Conservation (phyloP, 352 stramenopile genomes). For the Globisporangium perplexum region DNA sequence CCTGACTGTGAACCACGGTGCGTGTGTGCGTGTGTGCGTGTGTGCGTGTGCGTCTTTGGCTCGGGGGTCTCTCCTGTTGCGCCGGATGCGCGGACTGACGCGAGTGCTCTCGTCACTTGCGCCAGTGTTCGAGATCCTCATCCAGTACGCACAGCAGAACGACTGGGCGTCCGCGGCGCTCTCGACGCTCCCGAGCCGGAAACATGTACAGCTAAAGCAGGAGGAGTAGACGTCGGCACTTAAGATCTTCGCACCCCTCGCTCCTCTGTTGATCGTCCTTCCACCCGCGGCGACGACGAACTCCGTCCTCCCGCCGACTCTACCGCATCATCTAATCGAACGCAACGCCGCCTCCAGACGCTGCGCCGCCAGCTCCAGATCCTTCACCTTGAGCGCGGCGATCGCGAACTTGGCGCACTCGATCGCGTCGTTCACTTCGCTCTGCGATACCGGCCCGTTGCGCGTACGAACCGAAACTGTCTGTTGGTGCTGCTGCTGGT, state of each 20-base stretch:
- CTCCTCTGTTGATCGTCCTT: background rate
- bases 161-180: constrained; percentile 77
- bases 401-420: constrained; percentile 81
- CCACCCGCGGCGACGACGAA: background rate
- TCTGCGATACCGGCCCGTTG: constrained; percentile 45
- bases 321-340: constrained; percentile 42
- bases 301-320: background rate
- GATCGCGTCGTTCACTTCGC: constrained; percentile 77
- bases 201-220: constrained; percentile 55
- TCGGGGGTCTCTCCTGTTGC: too few species aligned
- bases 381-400: constrained; percentile 80
- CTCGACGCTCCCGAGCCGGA: constrained; percentile 58
- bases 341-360: constrained; percentile 71
- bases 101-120: background rate
- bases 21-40: background rate
- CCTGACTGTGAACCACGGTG: constrained; percentile 87
- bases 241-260: too few species aligned
- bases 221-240: constrained; percentile 17
- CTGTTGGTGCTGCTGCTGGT: background rate
- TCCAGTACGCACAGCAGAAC: constrained; percentile 56
- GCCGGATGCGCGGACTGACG: too few species aligned
- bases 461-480: constrained; percentile 16
- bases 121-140: constrained; percentile 77
- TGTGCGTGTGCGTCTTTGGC: background rate
- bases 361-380: constrained; percentile 73